phyloP scores from a whole-genome alignment of 495 filamentous ascomycete species.

The Chlorociboria aeruginascens region DNA sequence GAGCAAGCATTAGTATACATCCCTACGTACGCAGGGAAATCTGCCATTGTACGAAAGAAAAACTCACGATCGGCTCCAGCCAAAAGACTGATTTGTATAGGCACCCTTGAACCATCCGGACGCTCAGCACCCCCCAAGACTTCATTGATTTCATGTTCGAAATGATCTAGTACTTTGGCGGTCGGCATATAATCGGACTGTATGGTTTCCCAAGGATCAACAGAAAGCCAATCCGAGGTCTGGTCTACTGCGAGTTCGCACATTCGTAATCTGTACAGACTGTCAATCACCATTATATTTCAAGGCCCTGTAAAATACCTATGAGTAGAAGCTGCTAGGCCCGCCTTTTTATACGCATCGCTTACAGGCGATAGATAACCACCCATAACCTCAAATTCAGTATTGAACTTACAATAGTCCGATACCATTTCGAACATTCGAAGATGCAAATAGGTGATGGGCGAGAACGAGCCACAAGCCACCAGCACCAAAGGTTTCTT shows the following conservation, averaged over 20 bases:
- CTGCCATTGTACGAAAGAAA: constrained; percentile 72
- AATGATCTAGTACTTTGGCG: constrained; percentile 78
- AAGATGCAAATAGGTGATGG: constrained; percentile 76
- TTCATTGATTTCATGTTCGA: constrained; percentile 77
- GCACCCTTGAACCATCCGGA: constrained; percentile 38
- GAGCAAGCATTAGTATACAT: too few relatives aligned
- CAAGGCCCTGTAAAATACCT: constrained; percentile 32
- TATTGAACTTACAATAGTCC: constrained; percentile 70
- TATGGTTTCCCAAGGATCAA: constrained; percentile 51
- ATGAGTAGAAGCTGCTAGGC: constrained; percentile 64
- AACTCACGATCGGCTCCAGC: constrained; percentile 53
- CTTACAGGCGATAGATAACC: constrained; percentile 72
- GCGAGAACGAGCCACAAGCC: constrained; percentile 84
- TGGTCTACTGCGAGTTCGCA: constrained; percentile 71
- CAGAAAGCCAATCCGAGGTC: constrained; percentile 69
- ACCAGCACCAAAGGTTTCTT: constrained; percentile 76
- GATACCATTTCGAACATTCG: constrained; percentile 82
- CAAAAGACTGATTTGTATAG: constrained; percentile 57
- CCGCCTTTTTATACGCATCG: constrained; percentile 86
- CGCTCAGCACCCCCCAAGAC: constrained; percentile 62
- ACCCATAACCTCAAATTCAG: constrained; percentile 74
- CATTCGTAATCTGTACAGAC: constrained; percentile 34
- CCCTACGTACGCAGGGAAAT: constrained; percentile 30
- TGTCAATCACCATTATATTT: neutral
- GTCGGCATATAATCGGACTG: constrained; percentile 72